Evolutionary conservation across 768 basidiomycete genomes (phyloP).

Genomic region (Tulasnella sp.): DNA sequence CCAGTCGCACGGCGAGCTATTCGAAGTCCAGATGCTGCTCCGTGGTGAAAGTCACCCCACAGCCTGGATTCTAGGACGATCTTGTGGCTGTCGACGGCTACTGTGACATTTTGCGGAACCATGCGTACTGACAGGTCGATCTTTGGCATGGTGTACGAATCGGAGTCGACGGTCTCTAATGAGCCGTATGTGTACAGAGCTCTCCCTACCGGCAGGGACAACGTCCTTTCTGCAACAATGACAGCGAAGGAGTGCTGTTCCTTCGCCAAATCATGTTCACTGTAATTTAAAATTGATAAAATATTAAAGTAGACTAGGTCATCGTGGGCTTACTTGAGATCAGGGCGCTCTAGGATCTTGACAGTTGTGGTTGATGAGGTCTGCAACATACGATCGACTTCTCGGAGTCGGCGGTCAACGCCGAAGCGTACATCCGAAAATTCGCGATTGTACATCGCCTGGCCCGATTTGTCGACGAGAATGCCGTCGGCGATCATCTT

Average conservation of each 20-base stretch:
- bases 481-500: conserved; percentile 10
- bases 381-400: conserved; percentile 83
- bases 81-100: conserved; percentile 41
- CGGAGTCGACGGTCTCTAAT: conserved; percentile 59
- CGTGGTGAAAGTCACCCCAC: conserved; percentile 99
- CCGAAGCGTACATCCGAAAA: conserved; percentile 81
- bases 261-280: conserved; percentile 79
- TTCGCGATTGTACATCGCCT: conserved; percentile 37
- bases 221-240: conserved; percentile 73
- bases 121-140: conserved; percentile 66
- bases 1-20: conserved; percentile 63
- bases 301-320: neutral
- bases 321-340: conserved; percentile 46
- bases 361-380: conserved; percentile 63
- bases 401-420: conserved; percentile 79
- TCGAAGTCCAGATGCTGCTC: conserved; percentile 83
- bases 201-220: conserved; percentile 82
- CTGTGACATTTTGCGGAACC: conserved; percentile 58
- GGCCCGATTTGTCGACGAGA: conserved; percentile 13
- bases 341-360: conserved; percentile 52
- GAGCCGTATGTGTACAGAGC: conserved; percentile 89
- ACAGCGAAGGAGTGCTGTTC: conserved; percentile 76
- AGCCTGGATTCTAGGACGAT: conserved; percentile 57
- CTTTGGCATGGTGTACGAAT: conserved; percentile 70
- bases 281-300: conserved; percentile 26